phyloP scores from a whole-genome alignment of 1,284 basidiomycete genomes.

The Ustilago crameri region DNA sequence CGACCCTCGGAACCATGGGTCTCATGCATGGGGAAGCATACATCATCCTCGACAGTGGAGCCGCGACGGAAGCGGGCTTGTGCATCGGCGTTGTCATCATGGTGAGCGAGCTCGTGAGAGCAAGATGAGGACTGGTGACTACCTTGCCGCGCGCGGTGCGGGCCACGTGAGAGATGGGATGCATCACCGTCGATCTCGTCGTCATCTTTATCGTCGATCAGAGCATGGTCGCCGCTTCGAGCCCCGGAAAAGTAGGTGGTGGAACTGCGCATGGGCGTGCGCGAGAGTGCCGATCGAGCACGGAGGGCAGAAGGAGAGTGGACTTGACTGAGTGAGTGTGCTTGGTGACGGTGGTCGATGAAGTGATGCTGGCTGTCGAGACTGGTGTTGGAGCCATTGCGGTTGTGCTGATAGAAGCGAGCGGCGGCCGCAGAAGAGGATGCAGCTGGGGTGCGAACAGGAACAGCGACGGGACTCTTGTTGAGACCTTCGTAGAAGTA shows the following conservation, averaged over 20 bases:
- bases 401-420: slow-evolving; percentile 63
- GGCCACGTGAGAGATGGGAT: slow-evolving; percentile 43
- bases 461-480: slow-evolving; percentile 30
- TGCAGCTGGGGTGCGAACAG: slow-evolving; percentile 31
- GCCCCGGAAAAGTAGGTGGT: slow-evolving; percentile 33
- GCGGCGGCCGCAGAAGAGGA: slow-evolving; percentile 41
- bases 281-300: slow-evolving; percentile 31
- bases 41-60: slow-evolving; percentile 61
- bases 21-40: slow-evolving; percentile 64
- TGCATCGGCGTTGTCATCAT: slow-evolving; percentile 14
- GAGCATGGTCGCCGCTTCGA: slow-evolving; percentile 27
- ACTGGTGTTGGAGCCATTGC: slow-evolving; percentile 61
- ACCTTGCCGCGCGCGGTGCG: slow-evolving; percentile 15
- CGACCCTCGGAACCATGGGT: slow-evolving; percentile 18
- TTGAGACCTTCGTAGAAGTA: slow-evolving; percentile 45
- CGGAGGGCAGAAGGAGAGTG: slow-evolving; percentile 55
- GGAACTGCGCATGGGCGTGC: slow-evolving; percentile 43
- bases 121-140: slow-evolving; percentile 28
- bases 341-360: slow-evolving; percentile 67
- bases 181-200: slow-evolving; percentile 30
- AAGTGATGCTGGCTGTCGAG: slow-evolving; percentile 65
- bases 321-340: slow-evolving; percentile 58
- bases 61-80: slow-evolving; percentile 45
- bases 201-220: slow-evolving; percentile 42
- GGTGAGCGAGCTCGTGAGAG: slow-evolving; percentile 10